Evolutionary conservation across 805 yeast genomes (phyloP).

Genomic region (Priceomyces melissophilus): DNA sequence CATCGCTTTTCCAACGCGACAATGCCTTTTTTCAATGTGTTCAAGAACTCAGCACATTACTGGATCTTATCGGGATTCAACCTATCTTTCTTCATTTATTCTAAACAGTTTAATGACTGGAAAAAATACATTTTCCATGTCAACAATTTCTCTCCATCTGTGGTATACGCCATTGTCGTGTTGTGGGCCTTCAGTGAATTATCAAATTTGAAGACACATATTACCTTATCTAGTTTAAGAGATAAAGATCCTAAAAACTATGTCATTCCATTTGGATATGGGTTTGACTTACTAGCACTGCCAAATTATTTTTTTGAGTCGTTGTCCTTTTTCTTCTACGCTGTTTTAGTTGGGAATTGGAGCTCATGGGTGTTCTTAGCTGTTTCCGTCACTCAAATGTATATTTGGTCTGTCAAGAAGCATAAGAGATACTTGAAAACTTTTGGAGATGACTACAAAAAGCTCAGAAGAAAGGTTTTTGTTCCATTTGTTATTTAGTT

Average conservation of each 20-base stretch:
- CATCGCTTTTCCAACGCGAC: conserved; percentile 86
- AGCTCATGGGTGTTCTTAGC: conserved; percentile 66
- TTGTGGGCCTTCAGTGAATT: conserved; percentile 60
- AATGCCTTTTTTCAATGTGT: conserved; percentile 85
- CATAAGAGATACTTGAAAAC: conserved; percentile 64
- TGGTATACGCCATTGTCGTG: conserved; percentile 32
- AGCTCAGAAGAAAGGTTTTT: conserved; percentile 64
- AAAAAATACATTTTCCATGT: conserved; percentile 41
- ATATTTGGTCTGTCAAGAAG: conserved; percentile 85
- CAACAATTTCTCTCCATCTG: conserved; percentile 33
- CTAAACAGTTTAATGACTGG: conserved; percentile 16
- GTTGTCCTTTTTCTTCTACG: conserved; percentile 67
- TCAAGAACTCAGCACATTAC: conserved; percentile 88
- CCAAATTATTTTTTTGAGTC: conserved; percentile 94
- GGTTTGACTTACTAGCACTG: conserved; percentile 76
- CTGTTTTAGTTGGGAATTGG: conserved; percentile 74
- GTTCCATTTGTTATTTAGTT: conserved; percentile 66
- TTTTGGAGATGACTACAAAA: conserved; percentile 77
- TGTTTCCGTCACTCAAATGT: conserved; percentile 82
- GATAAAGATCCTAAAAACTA: conserved; percentile 50
- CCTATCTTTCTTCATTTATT: conserved; percentile 49
- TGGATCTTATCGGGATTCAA: conserved; percentile 82
- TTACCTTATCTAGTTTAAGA: conserved; percentile 59
- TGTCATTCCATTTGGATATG: conserved; percentile 78
- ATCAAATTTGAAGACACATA: conserved; percentile 72